Evolutionary conservation across 2,329 filamentous ascomycete genomes (phyloP).

Genomic region (Tolypocladium album): DNA sequence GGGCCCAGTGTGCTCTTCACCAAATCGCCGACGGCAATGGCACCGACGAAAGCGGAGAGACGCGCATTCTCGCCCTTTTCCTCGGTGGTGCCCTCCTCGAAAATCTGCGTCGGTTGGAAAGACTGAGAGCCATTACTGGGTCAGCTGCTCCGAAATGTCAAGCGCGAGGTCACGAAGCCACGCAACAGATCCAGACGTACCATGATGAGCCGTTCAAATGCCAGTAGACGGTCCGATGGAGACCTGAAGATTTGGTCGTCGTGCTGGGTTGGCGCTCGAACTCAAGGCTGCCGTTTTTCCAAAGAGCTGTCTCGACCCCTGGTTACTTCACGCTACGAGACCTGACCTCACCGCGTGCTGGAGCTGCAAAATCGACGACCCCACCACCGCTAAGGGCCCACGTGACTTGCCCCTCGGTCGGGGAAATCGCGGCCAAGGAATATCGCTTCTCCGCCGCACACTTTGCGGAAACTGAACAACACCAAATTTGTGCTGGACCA

Average conservation of each 20-base stretch:
- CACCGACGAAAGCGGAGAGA: slow-evolving; percentile 94
- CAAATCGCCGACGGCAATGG: slow-evolving; percentile 92
- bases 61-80: slow-evolving; percentile 99
- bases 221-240: background rate
- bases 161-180: too few species aligned
- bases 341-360: background rate
- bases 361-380: slow-evolving; percentile 2
- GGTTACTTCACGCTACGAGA: background rate
- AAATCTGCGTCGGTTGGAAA: slow-evolving; percentile 92
- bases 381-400: slow-evolving; percentile 11
- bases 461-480: slow-evolving; percentile 25
- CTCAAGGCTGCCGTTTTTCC: background rate
- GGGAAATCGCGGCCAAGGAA: slow-evolving; percentile 20
- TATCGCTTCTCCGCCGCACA: slow-evolving; percentile 30
- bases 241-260: background rate
- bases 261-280: background rate
- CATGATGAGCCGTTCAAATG: slow-evolving; percentile 1
- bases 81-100: slow-evolving; percentile 91
- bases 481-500: slow-evolving; percentile 25
- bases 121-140: slow-evolving; percentile 26
- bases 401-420: slow-evolving; percentile 30
- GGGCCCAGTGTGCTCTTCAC: slow-evolving; percentile 96
- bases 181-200: background rate
- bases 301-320: background rate
- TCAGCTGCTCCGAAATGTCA: slow-evolving; percentile 4